These are phyloP conservation scores for Quercus phellos DNA, from an alignment of 331 rosid species.

Conservation along the genomic window DNA sequence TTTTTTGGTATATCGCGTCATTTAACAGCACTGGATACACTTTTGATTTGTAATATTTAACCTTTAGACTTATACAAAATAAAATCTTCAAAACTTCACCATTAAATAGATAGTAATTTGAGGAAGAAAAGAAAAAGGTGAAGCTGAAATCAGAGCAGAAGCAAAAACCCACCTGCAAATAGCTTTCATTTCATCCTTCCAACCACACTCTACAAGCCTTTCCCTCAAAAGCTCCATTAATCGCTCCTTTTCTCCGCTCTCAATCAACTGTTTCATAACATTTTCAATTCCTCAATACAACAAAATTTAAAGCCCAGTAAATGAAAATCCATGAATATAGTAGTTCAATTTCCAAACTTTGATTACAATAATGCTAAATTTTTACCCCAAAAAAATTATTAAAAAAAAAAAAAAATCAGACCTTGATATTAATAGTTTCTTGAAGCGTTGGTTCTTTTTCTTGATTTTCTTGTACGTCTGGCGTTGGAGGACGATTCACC, in stretches of 20 bases:
- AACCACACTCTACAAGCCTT: constrained; percentile 86
- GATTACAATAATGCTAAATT: background rate
- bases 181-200: constrained; percentile 96
- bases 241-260: constrained; percentile 86
- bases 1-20: too few species aligned
- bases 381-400: background rate
- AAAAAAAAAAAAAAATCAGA: constrained; percentile 1
- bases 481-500: constrained; percentile 85
- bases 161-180: constrained; percentile 85
- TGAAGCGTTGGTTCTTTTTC: constrained; percentile 63
- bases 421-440: constrained; percentile 73
- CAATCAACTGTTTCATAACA: constrained; percentile 48
- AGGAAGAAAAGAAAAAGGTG: background rate
- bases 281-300: background rate
- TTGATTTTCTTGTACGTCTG: constrained; percentile 60
- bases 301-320: background rate
- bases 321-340: background rate
- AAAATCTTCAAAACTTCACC: too few species aligned
- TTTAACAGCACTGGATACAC: too few species aligned
- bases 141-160: background rate
- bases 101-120: background rate
- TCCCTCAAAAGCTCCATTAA: constrained; percentile 85
- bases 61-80: too few species aligned
- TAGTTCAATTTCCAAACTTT: background rate
- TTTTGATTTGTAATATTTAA: too few species aligned